Conservation (phyloP, 2,329 filamentous ascomycete species). For the Fusarium euwallaceae region DNA sequence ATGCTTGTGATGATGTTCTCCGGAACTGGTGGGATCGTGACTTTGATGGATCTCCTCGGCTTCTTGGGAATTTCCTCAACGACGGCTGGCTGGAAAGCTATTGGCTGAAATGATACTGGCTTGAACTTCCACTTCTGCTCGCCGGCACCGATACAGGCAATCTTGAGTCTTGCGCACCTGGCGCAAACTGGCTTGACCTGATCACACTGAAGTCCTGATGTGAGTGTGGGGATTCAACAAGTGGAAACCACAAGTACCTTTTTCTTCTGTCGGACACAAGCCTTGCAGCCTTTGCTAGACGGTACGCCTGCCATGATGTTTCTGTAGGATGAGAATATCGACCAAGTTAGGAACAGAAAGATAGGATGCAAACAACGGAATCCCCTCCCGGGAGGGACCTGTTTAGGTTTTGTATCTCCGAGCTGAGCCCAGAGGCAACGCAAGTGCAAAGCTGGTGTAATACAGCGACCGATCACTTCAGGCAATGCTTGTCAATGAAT, state of each 20-base stretch:
- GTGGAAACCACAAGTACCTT: conserved; percentile 53
- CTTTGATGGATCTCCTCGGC: neutral
- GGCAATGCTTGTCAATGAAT: neutral
- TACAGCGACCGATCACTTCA: neutral
- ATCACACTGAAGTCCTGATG: conserved; percentile 56
- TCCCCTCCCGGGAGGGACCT: neutral
- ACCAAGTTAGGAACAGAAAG: neutral
- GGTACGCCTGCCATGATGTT: conserved; percentile 63
- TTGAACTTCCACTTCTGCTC: conserved; percentile 64
- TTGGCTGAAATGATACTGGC: conserved; percentile 44
- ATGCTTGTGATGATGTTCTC: conserved; percentile 29
- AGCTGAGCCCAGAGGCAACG: neutral
- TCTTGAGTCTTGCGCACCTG: conserved; percentile 59
- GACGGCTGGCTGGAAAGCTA: neutral
- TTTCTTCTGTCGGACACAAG: conserved; percentile 65
- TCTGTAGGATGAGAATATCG: neutral
- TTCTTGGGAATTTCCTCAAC: neutral
- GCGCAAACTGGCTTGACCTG: conserved; percentile 58
- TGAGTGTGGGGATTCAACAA: neutral
- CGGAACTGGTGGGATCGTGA: neutral
- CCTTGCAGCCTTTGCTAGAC: conserved; percentile 62
- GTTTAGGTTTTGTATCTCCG: neutral
- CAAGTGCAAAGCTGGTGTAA: neutral
- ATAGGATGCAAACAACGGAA: neutral
- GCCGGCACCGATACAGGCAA: conserved; percentile 61